Conservation (phyloP, 495 filamentous ascomycete species). For the Pseudotulostoma volvatum region DNA sequence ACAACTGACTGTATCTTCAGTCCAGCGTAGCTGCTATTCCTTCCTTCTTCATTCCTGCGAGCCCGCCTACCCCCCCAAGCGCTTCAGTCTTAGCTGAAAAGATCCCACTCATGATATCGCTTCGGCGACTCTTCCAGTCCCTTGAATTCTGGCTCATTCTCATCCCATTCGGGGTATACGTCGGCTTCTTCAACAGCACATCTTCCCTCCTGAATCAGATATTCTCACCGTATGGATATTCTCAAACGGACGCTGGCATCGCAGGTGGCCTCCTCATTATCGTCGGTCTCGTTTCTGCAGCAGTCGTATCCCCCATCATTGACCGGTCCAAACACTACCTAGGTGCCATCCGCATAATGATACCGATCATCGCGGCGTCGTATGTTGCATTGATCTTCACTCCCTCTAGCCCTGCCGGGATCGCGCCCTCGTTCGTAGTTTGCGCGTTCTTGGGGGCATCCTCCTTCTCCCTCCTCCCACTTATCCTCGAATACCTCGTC, state of each 20-base stretch:
- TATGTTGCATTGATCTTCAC: constrained; percentile 75
- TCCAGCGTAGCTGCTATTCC: constrained; percentile 57
- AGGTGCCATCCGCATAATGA: constrained; percentile 51
- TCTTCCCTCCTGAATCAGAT: constrained; percentile 86
- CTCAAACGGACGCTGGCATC: constrained; percentile 70
- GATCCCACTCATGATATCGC: constrained; percentile 33
- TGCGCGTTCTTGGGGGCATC: constrained; percentile 55
- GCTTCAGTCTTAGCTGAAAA: constrained; percentile 31
- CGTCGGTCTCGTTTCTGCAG: constrained; percentile 62
- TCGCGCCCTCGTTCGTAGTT: constrained; percentile 51
- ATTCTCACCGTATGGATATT: constrained; percentile 65
- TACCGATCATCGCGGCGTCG: constrained; percentile 54
- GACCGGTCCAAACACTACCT: constrained; percentile 74
- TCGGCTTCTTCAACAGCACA: constrained; percentile 83
- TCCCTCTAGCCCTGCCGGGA: constrained; percentile 49
- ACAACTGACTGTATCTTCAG: no score
- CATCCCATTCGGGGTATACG: constrained; percentile 64
- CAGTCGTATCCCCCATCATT: constrained; percentile 61
- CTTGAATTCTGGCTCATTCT: constrained; percentile 64
- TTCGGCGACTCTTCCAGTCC: constrained; percentile 31
- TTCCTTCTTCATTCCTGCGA: constrained; percentile 68
- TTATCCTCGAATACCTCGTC: constrained; percentile 72
- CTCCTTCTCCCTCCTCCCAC: constrained; percentile 64
- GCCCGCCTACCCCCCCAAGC: constrained; percentile 58
- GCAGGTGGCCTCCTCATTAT: constrained; percentile 82